Percentiles rank a stretch among this genome's conserved stretches.
Evolutionary conservation across 495 filamentous ascomycete species (phyloP).

Genomic region (Hypomontagnella submonticulosa): DNA sequence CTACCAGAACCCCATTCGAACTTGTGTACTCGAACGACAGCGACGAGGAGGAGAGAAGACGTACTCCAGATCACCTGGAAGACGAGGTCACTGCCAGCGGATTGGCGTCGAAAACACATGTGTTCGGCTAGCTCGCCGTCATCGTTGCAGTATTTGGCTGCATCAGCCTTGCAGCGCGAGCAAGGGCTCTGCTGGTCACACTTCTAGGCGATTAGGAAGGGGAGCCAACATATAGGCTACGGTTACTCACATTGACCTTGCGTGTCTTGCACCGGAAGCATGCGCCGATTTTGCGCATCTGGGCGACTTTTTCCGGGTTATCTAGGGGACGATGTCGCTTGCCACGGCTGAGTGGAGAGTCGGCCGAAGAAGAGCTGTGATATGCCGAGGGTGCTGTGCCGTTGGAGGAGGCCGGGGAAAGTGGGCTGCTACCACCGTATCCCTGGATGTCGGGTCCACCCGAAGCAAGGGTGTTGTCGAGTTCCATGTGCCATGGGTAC

Average conservation of each 20-base stretch:
- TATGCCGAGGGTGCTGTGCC: constrained; percentile 30
- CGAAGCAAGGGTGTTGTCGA: constrained; percentile 43
- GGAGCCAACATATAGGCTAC: constrained; percentile 2
- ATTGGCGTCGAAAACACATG: constrained; percentile 45
- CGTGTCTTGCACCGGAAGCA: constrained; percentile 49
- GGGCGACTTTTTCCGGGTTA: constrained; percentile 49
- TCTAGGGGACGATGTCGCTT: constrained; percentile 45
- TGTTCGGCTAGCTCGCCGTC: constrained; percentile 44
- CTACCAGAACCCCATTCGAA: constrained; percentile 4
- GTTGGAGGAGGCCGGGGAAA: constrained; percentile 39
- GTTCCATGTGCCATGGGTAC: constrained; percentile 48
- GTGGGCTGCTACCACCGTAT: constrained; percentile 32
- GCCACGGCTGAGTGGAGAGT: constrained; percentile 44
- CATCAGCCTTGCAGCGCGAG: constrained; percentile 44
- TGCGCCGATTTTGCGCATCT: constrained; percentile 48
- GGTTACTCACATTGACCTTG: constrained; percentile 47
- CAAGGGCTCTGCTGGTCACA: constrained; percentile 48
- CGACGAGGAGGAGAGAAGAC: constrained; percentile 22
- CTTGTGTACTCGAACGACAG: not conserved
- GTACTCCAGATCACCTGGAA: constrained; percentile 44
- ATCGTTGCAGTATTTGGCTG: constrained; percentile 41
- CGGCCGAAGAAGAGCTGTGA: constrained; percentile 27
- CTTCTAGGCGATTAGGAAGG: constrained; percentile 40
- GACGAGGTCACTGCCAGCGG: constrained; percentile 37
- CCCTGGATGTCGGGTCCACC: constrained; percentile 37